Evolutionary conservation across 257 asterid genomes (phyloP), one percentile per base, ranked within the genome.

Genomic region (Scutellaria galericulata): DNA sequence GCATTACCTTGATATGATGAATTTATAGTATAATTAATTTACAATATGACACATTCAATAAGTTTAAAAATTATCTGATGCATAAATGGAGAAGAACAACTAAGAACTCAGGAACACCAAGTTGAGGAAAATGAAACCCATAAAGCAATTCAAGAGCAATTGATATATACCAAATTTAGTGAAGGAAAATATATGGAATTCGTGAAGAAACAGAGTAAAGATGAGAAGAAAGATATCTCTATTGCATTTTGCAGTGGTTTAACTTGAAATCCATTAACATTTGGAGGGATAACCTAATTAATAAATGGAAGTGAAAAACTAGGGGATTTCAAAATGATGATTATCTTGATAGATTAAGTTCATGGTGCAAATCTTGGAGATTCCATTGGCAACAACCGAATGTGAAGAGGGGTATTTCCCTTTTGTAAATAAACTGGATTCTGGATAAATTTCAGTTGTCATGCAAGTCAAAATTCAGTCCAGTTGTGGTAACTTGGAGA

Each of bases 21-120:
- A 70, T 41, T 62, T 39, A 24, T 60, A 61, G 35, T 74, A 69
- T 52, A 4, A 12, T 58, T 13, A 15, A 27, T 12, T 39, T 31
- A 75, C 37, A 15, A 22, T 0, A 13, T 58, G 15, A 47, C 67
- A 10, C 3, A 7, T 57, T 15, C 10, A 35, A 31, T 42, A 9
- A 64, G 14, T 73, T 55, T 64, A 35, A 64, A 69, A 12, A 31
- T 65, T 24, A 14, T 44, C 41, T 64, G 41, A 53, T 68, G 61
- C 18, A 45, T 44, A 59, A 61, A 73, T 54, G 42, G 42, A 73
- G 39, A 39, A n/a, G 62, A 35, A 14, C 12, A 14, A 24, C 56
- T 40, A 22, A 40, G 77, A 52, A 53, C 65, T 53, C 64, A 13
- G 22, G 22, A 52, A 42, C 24, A 7, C 65, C 48, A 53, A 31